Evolutionary conservation across 2,329 filamentous ascomycete genomes (phyloP), one percentile per base, ranked within the genome.

Genomic region (Tolypocladium tropicale): DNA sequence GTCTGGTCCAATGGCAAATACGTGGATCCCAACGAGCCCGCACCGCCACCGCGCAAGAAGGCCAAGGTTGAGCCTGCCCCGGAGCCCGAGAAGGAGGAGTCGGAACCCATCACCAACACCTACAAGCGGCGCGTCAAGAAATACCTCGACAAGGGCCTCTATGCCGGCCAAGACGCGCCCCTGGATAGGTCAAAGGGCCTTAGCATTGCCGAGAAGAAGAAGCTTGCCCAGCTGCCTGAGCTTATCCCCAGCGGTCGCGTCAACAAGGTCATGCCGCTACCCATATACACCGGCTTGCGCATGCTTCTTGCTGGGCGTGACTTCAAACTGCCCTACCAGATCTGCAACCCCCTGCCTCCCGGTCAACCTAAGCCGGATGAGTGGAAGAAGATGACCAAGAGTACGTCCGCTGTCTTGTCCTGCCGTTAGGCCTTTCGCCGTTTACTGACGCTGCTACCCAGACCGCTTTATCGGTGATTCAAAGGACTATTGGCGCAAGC

Each of bases 381-480:
- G 64, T 99, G 92, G 88, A 85, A 86, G 62, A 93, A 93, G 69
- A 86, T 94, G 63, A 92, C 90, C 60, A 94, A 89, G 72, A 97
- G 90, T 95, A 77, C 76, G 86, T 72, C 49, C 39, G 33, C 6
- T 9, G 11, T 23, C 21, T 10, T 14, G 7, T 28, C 41, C 34
- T 54, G 12, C 10, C 1, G 25, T 4, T 9, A 3, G 4, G 12
- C 28, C n/a, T 14, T 33, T 2, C 12, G n/a, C 11, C 21, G 37
- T 11, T 33, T 21, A 53, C 74, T 73, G 65, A 76, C 63, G 55
- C 21, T 25, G n/a, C 21, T 1, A 52, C 41, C 10, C 61, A 95
- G 90, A 97, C 72, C 88, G 93, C 23, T 95, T 97, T 64, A 86
- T 95, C 62, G 91, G 90, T 41, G 88, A 95, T 63, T 89, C 91